Base-by-base conservation (phyloP, 108 stramenopile species). In the Aurantiochytrium sp. region DNA sequence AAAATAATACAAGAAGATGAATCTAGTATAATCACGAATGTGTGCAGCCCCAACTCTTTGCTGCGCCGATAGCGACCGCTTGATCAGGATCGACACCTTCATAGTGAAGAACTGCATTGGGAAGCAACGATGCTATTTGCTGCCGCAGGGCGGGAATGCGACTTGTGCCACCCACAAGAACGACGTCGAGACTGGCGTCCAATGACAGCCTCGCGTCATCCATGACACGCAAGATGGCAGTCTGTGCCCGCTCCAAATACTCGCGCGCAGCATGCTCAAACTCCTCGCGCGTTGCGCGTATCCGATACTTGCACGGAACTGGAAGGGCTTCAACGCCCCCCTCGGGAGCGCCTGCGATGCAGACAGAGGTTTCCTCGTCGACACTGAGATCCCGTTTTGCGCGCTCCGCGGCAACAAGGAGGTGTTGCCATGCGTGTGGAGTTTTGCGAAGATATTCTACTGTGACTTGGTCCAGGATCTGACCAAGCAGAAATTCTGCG, bases 61-160 rank as follows among this genome's bases (percentile, higher is more conserved):
- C 87, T 19, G 87, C 87, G 60, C 87, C 87, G 21, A 88, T 29
- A 5, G 87, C 87, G 43, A 88, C 87, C 6, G 87, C 87, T 5
- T 60, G 58, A 29, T 88, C 87, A 5, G 87, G 87, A 29, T 88
- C 58, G 10, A 88, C 59, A 4, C 58, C 87, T 59, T 88, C 58
- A 14, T 42, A 59, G 23, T 88, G 5, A 0, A 59, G 87, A 10
- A 23, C 25, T 58, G 58, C 87, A 16, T 59, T 88, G 19, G 59
- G 59, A 16, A 29, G 42, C 21, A 59, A 60, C 12, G n/a, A 5
- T 5, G 59, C 58, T 5, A 29, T 25, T n/a, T 59, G 45, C 6
- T 12, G 44, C 14, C 87, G 14, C 0, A 83, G 45, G 0, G 76
- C 76, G 3, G 87, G 87, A 14, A 88, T 88, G 19, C 59, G 58